phyloP scores from a whole-genome alignment of 805 yeast genomes.

The Sugiyamaella americana region DNA sequence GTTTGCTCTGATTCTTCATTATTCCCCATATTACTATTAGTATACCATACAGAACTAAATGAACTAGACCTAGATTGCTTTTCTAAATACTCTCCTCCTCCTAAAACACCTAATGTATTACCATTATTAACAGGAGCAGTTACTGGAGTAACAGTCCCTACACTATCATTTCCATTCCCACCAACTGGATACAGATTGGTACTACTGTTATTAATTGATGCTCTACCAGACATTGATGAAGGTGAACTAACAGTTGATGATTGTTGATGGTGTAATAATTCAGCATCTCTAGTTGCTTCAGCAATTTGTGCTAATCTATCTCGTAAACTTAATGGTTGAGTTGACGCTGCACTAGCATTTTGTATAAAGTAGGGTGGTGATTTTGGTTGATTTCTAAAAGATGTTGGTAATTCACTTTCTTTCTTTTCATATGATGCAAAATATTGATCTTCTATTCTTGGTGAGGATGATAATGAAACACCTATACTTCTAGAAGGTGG shows the following conservation, averaged over 20 bases:
- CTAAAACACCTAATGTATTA: conserved; percentile 5
- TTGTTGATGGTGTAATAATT: conserved; percentile 13
- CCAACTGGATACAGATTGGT: background rate
- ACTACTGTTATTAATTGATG: conserved; percentile 4
- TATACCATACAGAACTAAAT: conserved; percentile 19
- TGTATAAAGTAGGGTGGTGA: background rate
- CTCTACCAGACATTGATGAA: conserved; percentile 12
- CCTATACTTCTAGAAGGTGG: background rate
- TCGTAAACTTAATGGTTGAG: background rate
- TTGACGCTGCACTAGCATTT: background rate
- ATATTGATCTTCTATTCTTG: background rate
- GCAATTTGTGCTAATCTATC: conserved; percentile 24
- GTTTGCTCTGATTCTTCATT: background rate
- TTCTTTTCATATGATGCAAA: background rate
- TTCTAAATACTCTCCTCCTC: conserved; percentile 5
- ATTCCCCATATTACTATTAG: background rate
- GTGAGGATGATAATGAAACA: background rate
- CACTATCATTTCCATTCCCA: background rate
- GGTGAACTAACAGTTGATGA: conserved; percentile 13
- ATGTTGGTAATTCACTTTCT: background rate
- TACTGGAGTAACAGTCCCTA: conserved; percentile 15
- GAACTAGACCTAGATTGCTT: conserved; percentile 16
- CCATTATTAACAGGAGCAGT: conserved; percentile 13
- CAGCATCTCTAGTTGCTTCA: conserved; percentile 32
- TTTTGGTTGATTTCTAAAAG: background rate